Evolutionary conservation across 1,139 yeast genomes (phyloP).

Genomic region (Yamadazyma epiphylla): DNA sequence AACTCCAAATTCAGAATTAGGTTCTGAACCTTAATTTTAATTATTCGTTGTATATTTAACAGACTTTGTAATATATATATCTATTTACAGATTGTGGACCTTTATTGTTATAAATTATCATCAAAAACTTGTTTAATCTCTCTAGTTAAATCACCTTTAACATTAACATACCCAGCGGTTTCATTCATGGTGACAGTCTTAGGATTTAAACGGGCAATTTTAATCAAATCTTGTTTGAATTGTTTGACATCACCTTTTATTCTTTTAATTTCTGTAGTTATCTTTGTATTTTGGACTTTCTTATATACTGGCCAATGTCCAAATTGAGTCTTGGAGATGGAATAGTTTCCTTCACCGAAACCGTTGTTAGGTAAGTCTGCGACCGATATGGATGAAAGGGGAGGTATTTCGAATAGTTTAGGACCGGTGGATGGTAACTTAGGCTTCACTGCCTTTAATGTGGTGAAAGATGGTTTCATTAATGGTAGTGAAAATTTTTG

Average conservation of each 20-base stretch:
- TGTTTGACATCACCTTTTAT: slow-evolving; percentile 58
- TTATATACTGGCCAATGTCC: slow-evolving; percentile 72
- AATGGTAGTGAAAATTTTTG: slow-evolving; percentile 1
- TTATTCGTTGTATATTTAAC: not conserved
- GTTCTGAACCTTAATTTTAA: slow-evolving; percentile 4
- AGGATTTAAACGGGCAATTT: slow-evolving; percentile 40
- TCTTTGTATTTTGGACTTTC: slow-evolving; percentile 51
- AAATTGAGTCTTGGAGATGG: slow-evolving; percentile 48
- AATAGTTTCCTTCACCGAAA: slow-evolving; percentile 46
- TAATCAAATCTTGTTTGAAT: slow-evolving; percentile 56
- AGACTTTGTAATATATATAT: not conserved
- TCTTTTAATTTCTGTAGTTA: slow-evolving; percentile 60
- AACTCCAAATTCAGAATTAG: slow-evolving; percentile 39
- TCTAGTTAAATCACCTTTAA: slow-evolving; percentile 57
- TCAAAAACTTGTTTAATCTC: slow-evolving; percentile 37
- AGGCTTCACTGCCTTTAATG: slow-evolving; percentile 24
- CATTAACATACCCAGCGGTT: slow-evolving; percentile 38
- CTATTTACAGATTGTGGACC: not conserved
- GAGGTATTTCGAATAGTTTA: slow-evolving; percentile 24
- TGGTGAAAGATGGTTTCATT: slow-evolving; percentile 26
- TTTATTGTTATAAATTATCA: slow-evolving; percentile 9
- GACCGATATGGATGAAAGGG: slow-evolving; percentile 22
- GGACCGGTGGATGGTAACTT: slow-evolving; percentile 15
- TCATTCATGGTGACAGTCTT: slow-evolving; percentile 36
- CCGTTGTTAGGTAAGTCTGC: slow-evolving; percentile 34